phyloP scores from a whole-genome alignment of 352 stramenopile genomes.

The Thraustotheca clavata region DNA sequence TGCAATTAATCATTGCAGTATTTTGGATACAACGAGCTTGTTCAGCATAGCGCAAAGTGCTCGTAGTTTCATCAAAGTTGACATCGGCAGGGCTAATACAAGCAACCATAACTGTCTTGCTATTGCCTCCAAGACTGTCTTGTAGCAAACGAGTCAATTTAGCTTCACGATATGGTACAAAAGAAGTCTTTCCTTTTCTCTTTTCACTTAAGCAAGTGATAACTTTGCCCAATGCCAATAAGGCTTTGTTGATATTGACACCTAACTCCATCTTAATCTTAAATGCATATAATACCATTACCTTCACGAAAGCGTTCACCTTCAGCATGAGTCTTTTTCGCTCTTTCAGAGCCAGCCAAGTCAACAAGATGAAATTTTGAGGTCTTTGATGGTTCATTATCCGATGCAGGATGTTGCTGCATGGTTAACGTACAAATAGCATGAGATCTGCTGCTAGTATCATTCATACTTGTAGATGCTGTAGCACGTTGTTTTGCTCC shows the following conservation, averaged over 20 bases:
- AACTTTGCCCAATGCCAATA: constrained; percentile 94
- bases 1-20: constrained; percentile 94
- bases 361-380: constrained; percentile 94
- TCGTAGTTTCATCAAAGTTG: constrained; percentile 92
- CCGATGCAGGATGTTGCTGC: constrained; percentile 39
- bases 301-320: constrained; percentile 88
- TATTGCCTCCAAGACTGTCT: constrained; percentile 85
- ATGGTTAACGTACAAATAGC: constrained; percentile 85
- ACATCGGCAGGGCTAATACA: constrained; percentile 69
- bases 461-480: constrained; percentile 66
- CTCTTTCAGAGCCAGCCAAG: constrained; percentile 91
- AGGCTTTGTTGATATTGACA: constrained; percentile 90
- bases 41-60: constrained; percentile 93
- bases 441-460: constrained; percentile 75
- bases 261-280: constrained; percentile 12
- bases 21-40: constrained; percentile 99
- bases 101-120: constrained; percentile 88
- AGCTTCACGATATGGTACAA: constrained; percentile 86
- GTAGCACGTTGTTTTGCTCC: constrained; percentile 46
- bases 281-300: constrained; percentile 24
- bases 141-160: constrained; percentile 87
- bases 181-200: constrained; percentile 44
- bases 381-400: constrained; percentile 35
- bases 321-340: constrained; percentile 80
- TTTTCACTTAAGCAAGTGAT: constrained; percentile 88